Percentiles rank a stretch among this genome's conserved stretches.
Evolutionary conservation across 2,329 filamentous ascomycete genomes (phyloP).

Genomic region (Monilinia fructigena): DNA sequence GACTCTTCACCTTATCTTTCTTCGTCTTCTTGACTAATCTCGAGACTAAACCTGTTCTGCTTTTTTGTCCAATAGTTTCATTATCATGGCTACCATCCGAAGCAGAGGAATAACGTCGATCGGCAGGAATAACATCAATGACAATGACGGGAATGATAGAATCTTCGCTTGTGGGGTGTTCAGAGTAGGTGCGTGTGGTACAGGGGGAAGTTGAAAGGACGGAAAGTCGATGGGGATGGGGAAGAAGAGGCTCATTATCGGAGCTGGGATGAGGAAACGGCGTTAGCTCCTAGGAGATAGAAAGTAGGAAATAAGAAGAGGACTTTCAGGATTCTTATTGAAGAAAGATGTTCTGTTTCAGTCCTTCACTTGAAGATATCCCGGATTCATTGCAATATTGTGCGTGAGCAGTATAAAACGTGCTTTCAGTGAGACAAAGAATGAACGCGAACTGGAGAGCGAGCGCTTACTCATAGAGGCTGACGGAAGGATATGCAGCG

Average conservation of each 20-base stretch:
- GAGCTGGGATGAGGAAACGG: conserved; percentile 27
- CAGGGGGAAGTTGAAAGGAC: conserved; percentile 30
- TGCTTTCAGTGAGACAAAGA: neutral
- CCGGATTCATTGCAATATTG: neutral
- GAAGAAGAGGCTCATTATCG: conserved; percentile 34
- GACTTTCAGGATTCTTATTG: neutral
- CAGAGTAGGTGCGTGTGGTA: conserved; percentile 30
- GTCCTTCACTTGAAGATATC: neutral
- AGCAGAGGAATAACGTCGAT: neutral
- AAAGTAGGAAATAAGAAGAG: neutral
- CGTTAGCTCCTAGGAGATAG: neutral
- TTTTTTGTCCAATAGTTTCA: conserved; percentile 1
- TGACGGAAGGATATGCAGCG: conserved; percentile 18
- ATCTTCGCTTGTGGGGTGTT: conserved; percentile 36
- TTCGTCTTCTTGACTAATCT: conserved; percentile 21
- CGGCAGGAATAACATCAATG: conserved; percentile 26
- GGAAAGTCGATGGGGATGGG: conserved; percentile 11
- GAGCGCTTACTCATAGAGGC: conserved; percentile 23
- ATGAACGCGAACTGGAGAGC: neutral
- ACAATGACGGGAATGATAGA: conserved; percentile 39
- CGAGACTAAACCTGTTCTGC: neutral
- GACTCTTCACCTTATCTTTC: conserved; percentile 23
- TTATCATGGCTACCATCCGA: neutral
- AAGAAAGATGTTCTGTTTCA: neutral
- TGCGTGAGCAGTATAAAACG: neutral